A percentile compares a stretch with the other conserved stretches of the same genome.
These are phyloP conservation scores for Candida lessepsii DNA, from an alignment of 805 yeast species.

Conservation along the genomic window DNA sequence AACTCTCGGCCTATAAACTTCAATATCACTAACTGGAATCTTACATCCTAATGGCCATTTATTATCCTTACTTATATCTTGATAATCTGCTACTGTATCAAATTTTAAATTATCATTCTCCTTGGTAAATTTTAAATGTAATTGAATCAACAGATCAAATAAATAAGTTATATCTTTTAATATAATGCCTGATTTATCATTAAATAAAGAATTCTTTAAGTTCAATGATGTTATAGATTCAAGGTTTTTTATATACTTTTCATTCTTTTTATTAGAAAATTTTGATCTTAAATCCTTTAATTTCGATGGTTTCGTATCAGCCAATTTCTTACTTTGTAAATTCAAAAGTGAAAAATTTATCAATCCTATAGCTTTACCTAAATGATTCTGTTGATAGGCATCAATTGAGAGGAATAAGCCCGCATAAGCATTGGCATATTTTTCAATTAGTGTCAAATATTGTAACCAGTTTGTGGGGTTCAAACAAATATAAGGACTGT, in stretches of 20 bases:
- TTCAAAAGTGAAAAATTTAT: slow-evolving; percentile 35
- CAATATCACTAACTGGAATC: slow-evolving; percentile 32
- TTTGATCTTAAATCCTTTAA: slow-evolving; percentile 16
- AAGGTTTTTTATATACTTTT: slow-evolving; percentile 28
- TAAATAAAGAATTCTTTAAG: slow-evolving; percentile 35
- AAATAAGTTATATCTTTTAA: slow-evolving; percentile 36
- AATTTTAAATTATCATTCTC: slow-evolving; percentile 42
- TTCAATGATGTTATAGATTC: slow-evolving; percentile 35
- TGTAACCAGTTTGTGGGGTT: slow-evolving; percentile 23
- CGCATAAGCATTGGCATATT: slow-evolving; percentile 41
- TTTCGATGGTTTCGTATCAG: slow-evolving; percentile 12
- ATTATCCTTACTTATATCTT: slow-evolving; percentile 34
- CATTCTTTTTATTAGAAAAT: slow-evolving; percentile 30
- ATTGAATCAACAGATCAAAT: slow-evolving; percentile 40
- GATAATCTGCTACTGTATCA: slow-evolving; percentile 36
- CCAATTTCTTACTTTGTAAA: slow-evolving; percentile 33
- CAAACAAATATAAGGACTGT: slow-evolving; percentile 9
- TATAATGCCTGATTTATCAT: slow-evolving; percentile 32
- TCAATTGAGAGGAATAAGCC: slow-evolving; percentile 47
- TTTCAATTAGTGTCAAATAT: slow-evolving; percentile 30
- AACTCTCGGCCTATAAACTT: slow-evolving; percentile 22
- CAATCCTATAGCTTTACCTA: slow-evolving; percentile 49
- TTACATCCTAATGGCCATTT: slow-evolving; percentile 43
- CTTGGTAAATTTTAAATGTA: slow-evolving; percentile 41
- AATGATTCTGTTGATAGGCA: slow-evolving; percentile 40